Base-by-base conservation (phyloP, 176 grass and related monocot species). In the Coix lacrymajobi region DNA sequence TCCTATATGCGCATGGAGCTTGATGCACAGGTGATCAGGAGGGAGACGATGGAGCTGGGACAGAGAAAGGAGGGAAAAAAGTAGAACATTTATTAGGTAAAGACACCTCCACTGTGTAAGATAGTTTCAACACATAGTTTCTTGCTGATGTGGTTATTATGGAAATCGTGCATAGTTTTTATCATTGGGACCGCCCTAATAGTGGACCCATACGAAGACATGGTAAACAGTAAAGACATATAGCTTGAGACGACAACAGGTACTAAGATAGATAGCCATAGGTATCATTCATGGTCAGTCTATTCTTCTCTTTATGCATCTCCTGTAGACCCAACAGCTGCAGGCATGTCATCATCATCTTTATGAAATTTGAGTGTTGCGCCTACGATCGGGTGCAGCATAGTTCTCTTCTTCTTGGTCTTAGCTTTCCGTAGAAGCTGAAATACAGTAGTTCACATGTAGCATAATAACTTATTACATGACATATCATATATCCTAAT, bases 281-380 rank as follows among this genome's bases (percentile, higher is more conserved):
- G 52, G 8, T 56, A 56, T n/a, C 52, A 10, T 56, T 2, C 49
- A 54, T 22, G 28, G 13, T 15, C 28, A 16, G 14, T 63, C 13
- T 63, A 29, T 63, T 28, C 61, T 17, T 32, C 61, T 31, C 61
- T 1, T 30, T 64, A 17, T 33, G 28, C 62, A 64, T 16, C 29
- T 64, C 62, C 62, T 33, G 62, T 8, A 32, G 62, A 17, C 2
- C 20, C 20, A 51, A 8, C 43, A 80, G 20, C 63, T 37, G 30
- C 44, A 51, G 62, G 62, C 62, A 68, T 14, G 12, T 38, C 63
- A 38, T 80, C 63, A 38, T 80, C 45, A 17, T 67, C 78, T n/a
- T 66, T 68, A 54, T 80, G 78, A 54, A 54, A 68, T 54, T 80
- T 80, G 20, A 80, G 11, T 8, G 24, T 46, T 17, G 63, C 78